These are phyloP conservation scores for Tillandsia leiboldiana DNA, from an alignment of 176 grass and related monocot species.

Conservation along the genomic window DNA sequence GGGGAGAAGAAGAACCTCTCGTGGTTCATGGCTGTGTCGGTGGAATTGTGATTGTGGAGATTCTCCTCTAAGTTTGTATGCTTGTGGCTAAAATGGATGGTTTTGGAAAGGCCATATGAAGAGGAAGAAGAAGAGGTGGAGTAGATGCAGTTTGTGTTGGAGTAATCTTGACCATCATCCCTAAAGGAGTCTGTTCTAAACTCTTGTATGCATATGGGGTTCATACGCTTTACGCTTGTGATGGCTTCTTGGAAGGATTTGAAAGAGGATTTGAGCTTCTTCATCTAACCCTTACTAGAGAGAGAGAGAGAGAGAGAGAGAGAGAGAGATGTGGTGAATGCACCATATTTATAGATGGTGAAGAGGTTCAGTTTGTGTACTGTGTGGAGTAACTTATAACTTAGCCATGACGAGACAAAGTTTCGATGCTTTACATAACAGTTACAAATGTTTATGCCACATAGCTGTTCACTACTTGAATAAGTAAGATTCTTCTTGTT, in stretches of 20 bases:
- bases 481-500: no score
- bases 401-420: constrained; percentile 14
- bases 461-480: no score
- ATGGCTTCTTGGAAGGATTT: constrained; percentile 34
- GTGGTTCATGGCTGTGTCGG: background rate
- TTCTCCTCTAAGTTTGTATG: background rate
- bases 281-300: constrained; percentile 10
- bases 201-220: constrained; percentile 19
- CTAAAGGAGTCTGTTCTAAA: constrained; percentile 23
- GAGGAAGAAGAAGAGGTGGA: background rate
- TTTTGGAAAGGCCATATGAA: constrained; percentile 6
- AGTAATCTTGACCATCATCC: background rate
- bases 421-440: background rate
- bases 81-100: background rate
- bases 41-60: background rate
- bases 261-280: constrained; percentile 36
- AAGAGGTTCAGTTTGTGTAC: background rate
- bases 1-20: constrained; percentile 46
- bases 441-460: no score
- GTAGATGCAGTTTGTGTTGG: background rate
- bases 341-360: background rate
- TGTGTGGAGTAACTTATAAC: no score
- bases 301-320: constrained; percentile 11
- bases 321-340: background rate
- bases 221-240: constrained; percentile 17